phyloP scores from a whole-genome alignment of 495 filamentous ascomycete species.

The Tetracladium setigerum region DNA sequence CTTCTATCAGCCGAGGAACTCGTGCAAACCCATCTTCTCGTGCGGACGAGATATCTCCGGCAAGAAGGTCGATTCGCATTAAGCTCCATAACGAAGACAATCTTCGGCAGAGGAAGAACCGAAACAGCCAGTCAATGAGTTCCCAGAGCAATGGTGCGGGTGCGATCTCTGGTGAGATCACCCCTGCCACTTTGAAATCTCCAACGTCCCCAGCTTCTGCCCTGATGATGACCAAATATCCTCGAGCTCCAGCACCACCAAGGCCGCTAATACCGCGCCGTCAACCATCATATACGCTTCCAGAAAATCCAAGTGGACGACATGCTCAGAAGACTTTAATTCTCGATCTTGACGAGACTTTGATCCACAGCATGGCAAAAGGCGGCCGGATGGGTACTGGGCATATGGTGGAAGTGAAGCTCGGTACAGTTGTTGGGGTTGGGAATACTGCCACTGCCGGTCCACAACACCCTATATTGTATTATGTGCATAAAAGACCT shows the following conservation, averaged over 20 bases:
- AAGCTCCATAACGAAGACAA: constrained; percentile 82
- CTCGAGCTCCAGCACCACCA: constrained; percentile 79
- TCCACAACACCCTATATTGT: constrained; percentile 91
- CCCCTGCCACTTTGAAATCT: constrained; percentile 62
- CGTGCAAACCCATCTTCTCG: constrained; percentile 20
- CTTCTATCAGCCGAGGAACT: constrained; percentile 23
- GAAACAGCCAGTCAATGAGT: constrained; percentile 38
- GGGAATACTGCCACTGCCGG: constrained; percentile 60
- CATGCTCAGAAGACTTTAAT: constrained; percentile 80
- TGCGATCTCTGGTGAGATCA: constrained; percentile 20
- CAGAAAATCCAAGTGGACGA: constrained; percentile 37
- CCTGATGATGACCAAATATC: constrained; percentile 71
- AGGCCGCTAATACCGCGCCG: constrained; percentile 81
- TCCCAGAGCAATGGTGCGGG: constrained; percentile 23
- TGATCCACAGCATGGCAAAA: constrained; percentile 96
- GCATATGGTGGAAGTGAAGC: constrained; percentile 97
- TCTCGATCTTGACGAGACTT: constrained; percentile 90
- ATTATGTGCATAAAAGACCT: constrained; percentile 97
- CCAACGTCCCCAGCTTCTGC: constrained; percentile 77
- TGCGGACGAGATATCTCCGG: constrained; percentile 52
- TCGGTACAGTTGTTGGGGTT: constrained; percentile 56
- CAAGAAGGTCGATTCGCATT: constrained; percentile 80
- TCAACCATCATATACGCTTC: constrained; percentile 65
- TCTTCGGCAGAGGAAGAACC: constrained; percentile 52
- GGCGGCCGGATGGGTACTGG: constrained; percentile 92